Base-by-base conservation (phyloP, 345 rosid species). In the Eucalyptus decipiens region DNA sequence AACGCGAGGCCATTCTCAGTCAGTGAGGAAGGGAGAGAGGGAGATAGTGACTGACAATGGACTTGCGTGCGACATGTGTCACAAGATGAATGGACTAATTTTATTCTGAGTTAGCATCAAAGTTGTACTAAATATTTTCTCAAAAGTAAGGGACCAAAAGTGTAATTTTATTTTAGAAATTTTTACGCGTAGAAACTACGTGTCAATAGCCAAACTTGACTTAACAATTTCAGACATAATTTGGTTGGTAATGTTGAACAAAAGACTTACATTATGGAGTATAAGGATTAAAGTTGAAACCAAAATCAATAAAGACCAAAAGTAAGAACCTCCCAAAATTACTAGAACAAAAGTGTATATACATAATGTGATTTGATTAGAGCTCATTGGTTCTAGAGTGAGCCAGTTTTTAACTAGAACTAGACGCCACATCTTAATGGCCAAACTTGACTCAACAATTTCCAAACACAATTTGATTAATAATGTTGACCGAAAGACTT, bases 51-150 rank as follows among this genome's bases (percentile, higher is more conserved):
- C 1, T 51, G 23, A 51, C 19, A 1, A 7, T 51, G 56, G 24
- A 3, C 23, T 3, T 3, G 23, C 8, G 9, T 18, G 9, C 2
- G 23, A 18, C 9, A 52, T 1, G 8, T 52, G 24, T 52, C 24
- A 18, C 56, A 18, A 52, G 24, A 52, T 52, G 56, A 52, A 52
- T 18, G 9, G 4, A 18, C 9, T 51, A 51, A 18, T 51, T 52
- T 1, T 52, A 19, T 52, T 19, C 5, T 52, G 0, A 52, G 2
- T 52, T 8, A 0, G 10, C 58, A 52, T 52, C 0, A 8, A 0
- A 52, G 24, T 8, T 19, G 11, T 52, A 8, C 58, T 8, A 19
- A 52, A 52, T 52, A 52, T 52, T 52, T 52, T 52, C 58, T 19
- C 24, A 19, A 62, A 62, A 62, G 17, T 30, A 62, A 28, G 32